A percentile compares a stretch with the other conserved stretches of the same genome.
Evolutionary conservation across 106 monocot species (phyloP).

Genomic region (Alisma plantagoaquatica): DNA sequence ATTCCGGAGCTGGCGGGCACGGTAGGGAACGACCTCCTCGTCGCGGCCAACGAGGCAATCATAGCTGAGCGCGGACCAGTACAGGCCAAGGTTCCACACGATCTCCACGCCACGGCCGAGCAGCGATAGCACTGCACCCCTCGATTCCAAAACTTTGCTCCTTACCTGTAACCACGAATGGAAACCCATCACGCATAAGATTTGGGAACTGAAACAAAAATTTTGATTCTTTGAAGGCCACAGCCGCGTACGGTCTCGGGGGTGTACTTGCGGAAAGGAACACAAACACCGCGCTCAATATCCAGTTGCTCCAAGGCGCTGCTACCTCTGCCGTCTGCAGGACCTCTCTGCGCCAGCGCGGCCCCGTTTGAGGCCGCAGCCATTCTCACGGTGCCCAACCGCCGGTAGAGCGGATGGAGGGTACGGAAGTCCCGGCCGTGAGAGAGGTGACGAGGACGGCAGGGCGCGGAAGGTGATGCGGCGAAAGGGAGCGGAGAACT

Average conservation of each 20-base stretch:
- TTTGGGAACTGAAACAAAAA: neutral
- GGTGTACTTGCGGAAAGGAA: conserved; percentile 87
- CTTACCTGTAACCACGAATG: conserved; percentile 34
- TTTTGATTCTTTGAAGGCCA: neutral
- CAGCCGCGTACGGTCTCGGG: conserved; percentile 43
- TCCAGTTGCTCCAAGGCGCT: conserved; percentile 91
- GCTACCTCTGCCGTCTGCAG: conserved; percentile 11
- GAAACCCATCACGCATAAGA: neutral
- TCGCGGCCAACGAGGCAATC: conserved; percentile 85
- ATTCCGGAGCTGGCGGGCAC: conserved; percentile 93
- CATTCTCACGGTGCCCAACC: neutral
- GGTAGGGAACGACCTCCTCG: conserved; percentile 83
- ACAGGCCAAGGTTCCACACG: conserved; percentile 78
- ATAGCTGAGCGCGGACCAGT: conserved; percentile 82
- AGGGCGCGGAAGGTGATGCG: neutral
- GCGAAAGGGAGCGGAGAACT: neutral
- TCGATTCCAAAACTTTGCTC: conserved; percentile 66
- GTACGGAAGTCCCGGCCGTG: neutral
- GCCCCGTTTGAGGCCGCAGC: neutral
- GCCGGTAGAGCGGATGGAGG: neutral
- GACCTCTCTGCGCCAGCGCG: too few species aligned
- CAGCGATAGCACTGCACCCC: conserved; percentile 53
- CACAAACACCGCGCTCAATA: conserved; percentile 93
- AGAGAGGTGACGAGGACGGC: neutral
- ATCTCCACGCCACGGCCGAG: conserved; percentile 70